Conservation (phyloP, 2,329 filamentous ascomycete genomes). For the Xylariaceae sp. region DNA sequence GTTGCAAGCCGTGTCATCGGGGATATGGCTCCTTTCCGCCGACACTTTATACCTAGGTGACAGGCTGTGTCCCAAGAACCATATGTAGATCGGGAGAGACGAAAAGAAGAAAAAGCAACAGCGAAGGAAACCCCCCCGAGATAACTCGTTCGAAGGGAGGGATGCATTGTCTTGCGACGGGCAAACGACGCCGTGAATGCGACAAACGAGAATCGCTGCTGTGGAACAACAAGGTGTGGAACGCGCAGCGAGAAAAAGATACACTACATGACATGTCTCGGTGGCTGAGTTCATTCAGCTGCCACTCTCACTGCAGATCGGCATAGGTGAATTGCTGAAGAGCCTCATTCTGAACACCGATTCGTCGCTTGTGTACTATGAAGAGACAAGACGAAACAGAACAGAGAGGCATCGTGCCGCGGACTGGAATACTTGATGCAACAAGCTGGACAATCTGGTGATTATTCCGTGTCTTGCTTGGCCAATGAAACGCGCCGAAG, state of each 20-base stretch:
- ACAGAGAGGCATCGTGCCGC: neutral
- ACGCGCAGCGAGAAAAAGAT: neutral
- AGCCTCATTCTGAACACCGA: neutral
- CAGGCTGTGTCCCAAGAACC: neutral
- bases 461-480: neutral
- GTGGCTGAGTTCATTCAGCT: constrained; percentile 4
- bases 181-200: neutral
- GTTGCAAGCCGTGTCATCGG: constrained; percentile 1
- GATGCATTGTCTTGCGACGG: neutral
- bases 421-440: neutral
- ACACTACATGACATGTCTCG: constrained; percentile 8
- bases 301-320: neutral
- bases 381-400: neutral
- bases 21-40: neutral
- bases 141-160: neutral
- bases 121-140: neutral
- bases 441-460: neutral
- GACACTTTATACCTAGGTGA: neutral
- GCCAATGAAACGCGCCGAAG: neutral
- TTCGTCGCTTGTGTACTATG: neutral
- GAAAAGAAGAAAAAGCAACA: constrained; percentile 1
- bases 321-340: neutral
- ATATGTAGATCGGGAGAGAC: neutral
- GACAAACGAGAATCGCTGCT: constrained; percentile 10
- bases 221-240: constrained; percentile 4